These are phyloP conservation scores for Lachnellula arida DNA, from an alignment of 2,329 filamentous ascomycete genomes.

Conservation along the genomic window DNA sequence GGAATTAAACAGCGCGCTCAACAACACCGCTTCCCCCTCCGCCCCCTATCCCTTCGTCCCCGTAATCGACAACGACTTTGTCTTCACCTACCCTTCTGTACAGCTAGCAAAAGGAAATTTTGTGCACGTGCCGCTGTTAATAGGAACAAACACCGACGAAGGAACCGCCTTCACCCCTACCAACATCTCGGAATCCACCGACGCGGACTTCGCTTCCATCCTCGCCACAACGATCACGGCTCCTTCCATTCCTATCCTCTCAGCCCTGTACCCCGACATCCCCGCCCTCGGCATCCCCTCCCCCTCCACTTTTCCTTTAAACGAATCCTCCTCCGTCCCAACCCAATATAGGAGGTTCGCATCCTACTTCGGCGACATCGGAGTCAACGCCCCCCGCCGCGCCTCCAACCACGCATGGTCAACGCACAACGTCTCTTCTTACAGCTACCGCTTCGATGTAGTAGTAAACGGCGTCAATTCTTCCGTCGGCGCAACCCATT, in stretches of 20 bases:
- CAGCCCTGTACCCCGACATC: conserved; percentile 46
- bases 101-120: conserved; percentile 44
- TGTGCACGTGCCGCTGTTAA: conserved; percentile 40
- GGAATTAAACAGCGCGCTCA: conserved; percentile 27
- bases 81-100: conserved; percentile 44
- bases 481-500: conserved; percentile 34
- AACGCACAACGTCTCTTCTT: conserved; percentile 17
- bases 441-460: conserved; percentile 43
- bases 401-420: conserved; percentile 12
- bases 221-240: neutral
- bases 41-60: conserved; percentile 33
- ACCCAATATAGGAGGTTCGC: conserved; percentile 18
- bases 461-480: conserved; percentile 28
- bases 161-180: conserved; percentile 37
- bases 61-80: conserved; percentile 35
- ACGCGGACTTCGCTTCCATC: conserved; percentile 17
- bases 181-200: conserved; percentile 22
- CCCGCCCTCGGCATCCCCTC: conserved; percentile 45
- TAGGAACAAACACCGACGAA: conserved; percentile 36
- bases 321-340: conserved; percentile 6
- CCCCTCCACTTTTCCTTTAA: conserved; percentile 14
- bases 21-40: conserved; percentile 24
- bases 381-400: conserved; percentile 10
- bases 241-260: conserved; percentile 27
- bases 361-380: conserved; percentile 16